Evolutionary conservation across 805 yeast species (phyloP), one percentile per base, ranked within the genome.

Genomic region (Teunomyces gatunensis): DNA sequence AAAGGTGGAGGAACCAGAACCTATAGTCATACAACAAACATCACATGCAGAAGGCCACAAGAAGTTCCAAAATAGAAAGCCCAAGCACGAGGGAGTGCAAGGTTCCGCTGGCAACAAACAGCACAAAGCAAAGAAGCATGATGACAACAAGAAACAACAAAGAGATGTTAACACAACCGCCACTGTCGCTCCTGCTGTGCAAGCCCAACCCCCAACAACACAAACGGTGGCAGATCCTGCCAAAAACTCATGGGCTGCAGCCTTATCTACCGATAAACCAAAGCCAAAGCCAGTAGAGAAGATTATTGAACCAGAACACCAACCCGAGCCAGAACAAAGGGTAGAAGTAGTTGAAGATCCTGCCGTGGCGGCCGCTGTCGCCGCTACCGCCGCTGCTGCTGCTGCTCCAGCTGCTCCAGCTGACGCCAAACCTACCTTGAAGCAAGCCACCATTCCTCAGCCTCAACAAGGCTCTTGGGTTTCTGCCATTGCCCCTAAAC

Each of bases 401-500:
- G 45, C 36, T 6, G 45, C 49, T 27, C 48, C 50, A 27, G 54
- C 39, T 11, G 27, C 42, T 25, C 21, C 44, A 30, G 15, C 44
- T 12, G 39, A 29, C 10, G 36, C 34, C 37, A 39, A 47, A 35
- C 61, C 61, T 27, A 60, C 57, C 32, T 61, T 61, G 48, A 61
- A 61, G 47, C 58, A 69, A 65, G 59, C 81, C 76, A 21, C 69
- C 65, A 42, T 65, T 74, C 58, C 81, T 72, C 61, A 51, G 46
- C 84, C 85, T 17, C 73, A 75, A 12, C 63, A 71, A 54, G 71
- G 74, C 58, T 74, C 89, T 4, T 84, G 89, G 87, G 89, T 89
- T 27, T 79, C 90, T 13, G 80, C 85, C 56, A 84, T 84, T 45
- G 67, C 75, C 46, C 77, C 75, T 36, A 71, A 70, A 56, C 65